phyloP scores from a whole-genome alignment of 352 stramenopile genomes.

The Peronospora farinosa region DNA sequence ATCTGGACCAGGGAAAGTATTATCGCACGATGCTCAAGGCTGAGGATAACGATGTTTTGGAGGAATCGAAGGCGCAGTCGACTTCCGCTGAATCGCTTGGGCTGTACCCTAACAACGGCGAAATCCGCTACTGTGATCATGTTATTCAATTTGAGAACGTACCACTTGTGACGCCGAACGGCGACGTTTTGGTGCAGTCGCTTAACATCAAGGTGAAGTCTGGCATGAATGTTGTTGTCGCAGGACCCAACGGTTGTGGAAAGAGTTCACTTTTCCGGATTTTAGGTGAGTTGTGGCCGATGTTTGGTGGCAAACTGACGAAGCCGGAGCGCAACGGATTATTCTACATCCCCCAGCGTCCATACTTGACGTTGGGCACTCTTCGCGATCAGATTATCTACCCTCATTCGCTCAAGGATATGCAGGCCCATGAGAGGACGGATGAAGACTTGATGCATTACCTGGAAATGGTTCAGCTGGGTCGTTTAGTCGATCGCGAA shows the following conservation, averaged over 20 bases:
- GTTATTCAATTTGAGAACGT: constrained; percentile 87
- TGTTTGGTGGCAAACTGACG: constrained; percentile 69
- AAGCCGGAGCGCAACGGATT: constrained; percentile 75
- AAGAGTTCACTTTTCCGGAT: constrained; percentile 88
- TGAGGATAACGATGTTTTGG: constrained; percentile 28
- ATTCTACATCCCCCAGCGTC: constrained; percentile 89
- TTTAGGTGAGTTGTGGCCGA: constrained; percentile 82
- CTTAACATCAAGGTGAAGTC: constrained; percentile 80
- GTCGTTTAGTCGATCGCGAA: constrained; percentile 65
- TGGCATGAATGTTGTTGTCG: constrained; percentile 87
- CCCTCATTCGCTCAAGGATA: constrained; percentile 67
- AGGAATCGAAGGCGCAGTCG: constrained; percentile 17
- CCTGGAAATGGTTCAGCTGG: constrained; percentile 77
- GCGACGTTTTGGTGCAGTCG: constrained; percentile 78
- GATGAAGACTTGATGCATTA: constrained; percentile 64
- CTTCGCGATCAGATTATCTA: constrained; percentile 89
- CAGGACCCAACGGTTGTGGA: constrained; percentile 75
- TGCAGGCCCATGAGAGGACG: constrained; percentile 40
- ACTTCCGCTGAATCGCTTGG: constrained; percentile 44
- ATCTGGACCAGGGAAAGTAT: constrained; percentile 61
- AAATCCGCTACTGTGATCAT: constrained; percentile 48
- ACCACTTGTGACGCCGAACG: constrained; percentile 83
- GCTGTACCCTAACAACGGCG: constrained; percentile 56
- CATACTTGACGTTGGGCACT: constrained; percentile 81
- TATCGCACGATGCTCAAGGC: constrained; percentile 68